phyloP scores from a whole-genome alignment of 2,329 filamentous ascomycete genomes.

The Fusarium praegraminearum region DNA sequence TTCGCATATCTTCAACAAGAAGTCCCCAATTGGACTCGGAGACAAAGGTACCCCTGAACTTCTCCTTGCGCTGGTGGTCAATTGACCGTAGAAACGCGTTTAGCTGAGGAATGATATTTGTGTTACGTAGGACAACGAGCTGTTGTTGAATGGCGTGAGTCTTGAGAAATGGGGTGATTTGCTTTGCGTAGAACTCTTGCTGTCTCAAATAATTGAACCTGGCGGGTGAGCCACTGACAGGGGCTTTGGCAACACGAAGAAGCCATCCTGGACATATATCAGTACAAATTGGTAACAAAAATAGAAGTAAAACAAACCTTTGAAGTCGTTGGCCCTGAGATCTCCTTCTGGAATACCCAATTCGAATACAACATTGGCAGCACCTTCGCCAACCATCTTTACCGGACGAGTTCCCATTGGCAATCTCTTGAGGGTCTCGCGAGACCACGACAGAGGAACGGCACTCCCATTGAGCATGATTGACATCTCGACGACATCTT shows the following conservation, averaged over 20 bases:
- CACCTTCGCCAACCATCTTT: conserved; percentile 72
- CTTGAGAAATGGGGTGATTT: conserved; percentile 53
- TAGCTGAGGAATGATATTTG: conserved; percentile 57
- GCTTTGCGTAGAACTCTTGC: conserved; percentile 53
- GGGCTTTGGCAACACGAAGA: conserved; percentile 56
- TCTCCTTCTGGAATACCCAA: conserved; percentile 59
- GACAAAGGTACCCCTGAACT: conserved; percentile 62
- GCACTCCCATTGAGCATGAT: conserved; percentile 46
- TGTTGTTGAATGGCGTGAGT: conserved; percentile 53
- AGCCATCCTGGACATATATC: conserved; percentile 50
- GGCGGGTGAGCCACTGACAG: conserved; percentile 47
- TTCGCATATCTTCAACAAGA: conserved; percentile 78
- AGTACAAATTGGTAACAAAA: conserved; percentile 19
- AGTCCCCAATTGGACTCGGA: conserved; percentile 73
- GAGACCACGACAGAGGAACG: conserved; percentile 43
- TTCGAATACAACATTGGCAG: conserved; percentile 81
- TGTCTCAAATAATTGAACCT: conserved; percentile 55
- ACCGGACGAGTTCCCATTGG: conserved; percentile 52
- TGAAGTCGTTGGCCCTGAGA: conserved; percentile 49
- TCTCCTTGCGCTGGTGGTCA: conserved; percentile 59
- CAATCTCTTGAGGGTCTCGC: conserved; percentile 49
- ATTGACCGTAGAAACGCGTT: conserved; percentile 65
- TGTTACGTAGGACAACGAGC: conserved; percentile 53
- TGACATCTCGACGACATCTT: conserved; percentile 47
- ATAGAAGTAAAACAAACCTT: conserved; percentile 49